Percentiles rank a stretch among this genome's conserved stretches.
Evolutionary conservation across 306 rosid genomes (phyloP).

Genomic region (Casuarina cunninghamiana): DNA sequence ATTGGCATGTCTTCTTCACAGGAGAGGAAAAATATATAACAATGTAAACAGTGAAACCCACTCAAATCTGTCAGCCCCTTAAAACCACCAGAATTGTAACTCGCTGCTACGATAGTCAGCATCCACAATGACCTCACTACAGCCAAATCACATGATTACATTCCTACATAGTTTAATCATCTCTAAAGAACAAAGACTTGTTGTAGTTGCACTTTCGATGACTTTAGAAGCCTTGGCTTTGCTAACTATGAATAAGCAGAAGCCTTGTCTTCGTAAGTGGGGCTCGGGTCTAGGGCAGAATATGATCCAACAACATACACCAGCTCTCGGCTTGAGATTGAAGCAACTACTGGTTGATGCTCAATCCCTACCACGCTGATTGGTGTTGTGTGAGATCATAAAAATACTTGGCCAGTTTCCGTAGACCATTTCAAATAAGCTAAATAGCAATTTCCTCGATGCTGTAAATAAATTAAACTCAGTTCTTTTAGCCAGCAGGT

Average conservation of each 20-base stretch:
- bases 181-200: neutral
- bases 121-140: neutral
- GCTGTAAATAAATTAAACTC: neutral
- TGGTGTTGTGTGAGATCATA: neutral
- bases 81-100: neutral
- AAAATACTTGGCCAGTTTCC: neutral
- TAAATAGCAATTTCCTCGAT: neutral
- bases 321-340: neutral
- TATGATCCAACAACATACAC: neutral
- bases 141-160: neutral
- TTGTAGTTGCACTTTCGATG: neutral
- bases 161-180: neutral
- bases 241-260: neutral
- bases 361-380: neutral
- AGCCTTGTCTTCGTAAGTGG: neutral
- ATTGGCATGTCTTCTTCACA: neutral
- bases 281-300: neutral
- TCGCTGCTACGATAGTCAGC: slow-evolving; percentile 2
- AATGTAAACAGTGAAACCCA: neutral
- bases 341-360: neutral
- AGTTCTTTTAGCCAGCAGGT: neutral
- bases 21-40: neutral
- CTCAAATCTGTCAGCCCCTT: neutral
- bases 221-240: neutral
- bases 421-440: neutral